Evolutionary conservation across 129 eudicot genomes (phyloP), one percentile per base, ranked within the genome.

Genomic region (Pulicaria dysenterica): DNA sequence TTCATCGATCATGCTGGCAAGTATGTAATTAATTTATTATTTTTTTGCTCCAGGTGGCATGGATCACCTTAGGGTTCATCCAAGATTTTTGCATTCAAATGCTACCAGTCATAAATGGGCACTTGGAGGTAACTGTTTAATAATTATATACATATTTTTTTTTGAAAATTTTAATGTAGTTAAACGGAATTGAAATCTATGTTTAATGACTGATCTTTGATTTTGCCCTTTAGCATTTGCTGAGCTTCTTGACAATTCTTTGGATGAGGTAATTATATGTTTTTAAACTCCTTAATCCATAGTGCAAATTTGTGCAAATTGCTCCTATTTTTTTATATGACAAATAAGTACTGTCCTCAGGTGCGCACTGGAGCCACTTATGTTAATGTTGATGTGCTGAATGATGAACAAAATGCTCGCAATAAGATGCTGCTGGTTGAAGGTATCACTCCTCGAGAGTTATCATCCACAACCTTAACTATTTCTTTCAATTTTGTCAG

Each of bases 31-130:
- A 43, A 17, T 49, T 3, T 13, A 8, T 34, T 58, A 5, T 64
- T 38, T 56, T 42, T 73, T 53, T 64, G 19, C 14, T 53, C 50
- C 85, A 88, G 95, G 4, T 31, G 90, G 80, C 53, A 87, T 90
- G 88, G 96, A 90, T 83, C 93, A 83, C 70, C 74, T 81, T 0
- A 85, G 96, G 77, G 87, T 87, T 77, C 90, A 85, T 79, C 96
- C 96, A 4, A 79, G 77, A 67, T 90, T 90, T 78, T 81, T 90
- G 70, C 96, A 90, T 79, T 87, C 93, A 6, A 90, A 87, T 76
- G 96, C 94, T 4, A 90, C 96, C 58, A 90, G 94, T 75, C 96
- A 90, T 69, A 90, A 90, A 73, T 87, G 96, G 96, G 90, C 89
- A 13, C 45, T 90, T 17, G 91, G 93, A 79, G 95, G 88, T 85